A percentile compares a stretch with the other conserved stretches of the same genome.
phyloP scores from a whole-genome alignment of 306 rosid species.

The Vigna hirtella region DNA sequence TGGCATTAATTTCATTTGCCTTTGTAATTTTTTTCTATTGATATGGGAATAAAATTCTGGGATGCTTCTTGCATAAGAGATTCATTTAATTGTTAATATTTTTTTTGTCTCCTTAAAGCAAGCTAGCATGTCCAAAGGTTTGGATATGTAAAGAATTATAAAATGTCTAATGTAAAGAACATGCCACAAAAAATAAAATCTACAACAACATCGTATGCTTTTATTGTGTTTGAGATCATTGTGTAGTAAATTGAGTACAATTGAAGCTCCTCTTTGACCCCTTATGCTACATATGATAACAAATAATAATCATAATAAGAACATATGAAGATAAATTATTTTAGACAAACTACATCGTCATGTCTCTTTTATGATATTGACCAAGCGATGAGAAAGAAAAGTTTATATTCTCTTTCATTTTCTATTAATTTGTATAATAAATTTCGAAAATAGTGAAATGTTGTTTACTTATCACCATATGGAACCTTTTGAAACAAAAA shows the following conservation, averaged over 20 bases:
- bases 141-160: constrained; percentile 23
- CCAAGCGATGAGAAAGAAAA: constrained; percentile 37
- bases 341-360: constrained; percentile 47
- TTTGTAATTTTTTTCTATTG: neutral
- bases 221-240: constrained; percentile 38
- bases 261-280: constrained; percentile 38
- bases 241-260: constrained; percentile 32
- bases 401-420: neutral
- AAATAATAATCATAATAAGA: constrained; percentile 39
- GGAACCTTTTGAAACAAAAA: neutral
- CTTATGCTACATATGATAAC: constrained; percentile 40
- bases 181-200: neutral
- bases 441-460: neutral
- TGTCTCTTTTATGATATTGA: constrained; percentile 51
- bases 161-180: constrained; percentile 31
- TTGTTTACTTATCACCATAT: neutral
- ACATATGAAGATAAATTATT: constrained; percentile 26
- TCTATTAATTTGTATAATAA: neutral
- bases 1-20: constrained; percentile 7
- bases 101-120: constrained; percentile 60
- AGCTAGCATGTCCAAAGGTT: constrained; percentile 45
- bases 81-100: constrained; percentile 43
- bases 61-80: constrained; percentile 6
- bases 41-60: constrained; percentile 19
- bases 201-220: constrained; percentile 36